These are phyloP conservation scores for Colletotrichum sp. DNA, from an alignment of 2,329 filamentous ascomycete species.

Conservation along the genomic window DNA sequence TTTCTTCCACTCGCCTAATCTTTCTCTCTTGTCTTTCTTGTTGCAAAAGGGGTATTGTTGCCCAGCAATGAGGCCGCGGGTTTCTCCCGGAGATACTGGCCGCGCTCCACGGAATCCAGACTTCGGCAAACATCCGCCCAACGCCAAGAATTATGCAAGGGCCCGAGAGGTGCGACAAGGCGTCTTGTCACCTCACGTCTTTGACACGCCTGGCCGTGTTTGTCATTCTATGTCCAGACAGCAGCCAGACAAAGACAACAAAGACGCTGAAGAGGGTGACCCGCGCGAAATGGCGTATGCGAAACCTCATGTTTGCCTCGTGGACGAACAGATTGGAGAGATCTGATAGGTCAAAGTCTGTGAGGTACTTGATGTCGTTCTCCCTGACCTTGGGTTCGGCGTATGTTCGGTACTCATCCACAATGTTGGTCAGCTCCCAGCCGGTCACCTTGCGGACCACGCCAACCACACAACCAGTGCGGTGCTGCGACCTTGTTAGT, in stretches of 20 bases:
- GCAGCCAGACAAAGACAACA: constrained; percentile 47
- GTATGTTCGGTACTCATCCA: constrained; percentile 77
- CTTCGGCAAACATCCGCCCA: neutral
- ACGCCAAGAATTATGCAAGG: constrained; percentile 10
- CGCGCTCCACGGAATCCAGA: neutral
- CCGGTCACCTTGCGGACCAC: constrained; percentile 76
- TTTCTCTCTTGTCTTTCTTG: neutral
- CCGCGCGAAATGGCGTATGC: constrained; percentile 44
- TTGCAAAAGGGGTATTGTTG: neutral
- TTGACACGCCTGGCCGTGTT: constrained; percentile 16
- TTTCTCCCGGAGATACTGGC: neutral
- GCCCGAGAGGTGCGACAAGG: neutral
- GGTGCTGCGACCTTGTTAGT: constrained; percentile 59
- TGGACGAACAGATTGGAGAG: constrained; percentile 41
- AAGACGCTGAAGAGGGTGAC: constrained; percentile 46
- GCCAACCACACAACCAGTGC: constrained; percentile 88
- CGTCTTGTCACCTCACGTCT: neutral
- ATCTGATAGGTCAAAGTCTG: constrained; percentile 47
- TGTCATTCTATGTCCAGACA: constrained; percentile 38
- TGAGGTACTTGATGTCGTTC: constrained; percentile 64
- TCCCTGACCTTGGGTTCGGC: constrained; percentile 65
- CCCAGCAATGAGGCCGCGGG: neutral
- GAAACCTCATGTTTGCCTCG: constrained; percentile 27
- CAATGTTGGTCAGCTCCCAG: constrained; percentile 65
- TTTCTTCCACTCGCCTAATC: neutral